Conservation (phyloP, 192 early-diverging fungal genomes). For the Dissophora globulifera region DNA sequence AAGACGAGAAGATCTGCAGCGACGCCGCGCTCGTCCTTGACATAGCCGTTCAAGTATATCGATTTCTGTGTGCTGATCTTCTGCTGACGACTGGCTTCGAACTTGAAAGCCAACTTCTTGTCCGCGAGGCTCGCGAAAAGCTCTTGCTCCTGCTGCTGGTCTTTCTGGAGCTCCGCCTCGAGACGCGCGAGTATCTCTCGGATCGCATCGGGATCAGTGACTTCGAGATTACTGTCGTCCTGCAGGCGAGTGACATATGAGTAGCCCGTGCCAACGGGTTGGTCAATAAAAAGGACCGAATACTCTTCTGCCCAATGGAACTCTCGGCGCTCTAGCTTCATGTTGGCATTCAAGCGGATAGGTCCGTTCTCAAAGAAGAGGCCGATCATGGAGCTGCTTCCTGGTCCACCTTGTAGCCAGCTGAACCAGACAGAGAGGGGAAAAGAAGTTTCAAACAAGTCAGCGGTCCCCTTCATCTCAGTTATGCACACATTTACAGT, state of each 20-base stretch:
- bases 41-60: conserved; percentile 72
- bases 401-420: conserved; percentile 89
- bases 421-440: conserved; percentile 13
- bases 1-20: conserved; percentile 75
- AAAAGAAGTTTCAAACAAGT: neutral
- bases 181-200: conserved; percentile 18
- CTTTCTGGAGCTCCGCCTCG: conserved; percentile 4
- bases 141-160: conserved; percentile 51
- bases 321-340: conserved; percentile 61
- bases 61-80: conserved; percentile 6
- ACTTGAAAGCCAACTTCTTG: conserved; percentile 1
- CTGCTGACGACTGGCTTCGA: neutral
- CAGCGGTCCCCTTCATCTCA: too few relatives aligned
- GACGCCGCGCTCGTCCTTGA: conserved; percentile 74
- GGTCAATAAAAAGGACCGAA: conserved; percentile 82
- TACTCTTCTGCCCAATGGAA: conserved; percentile 77
- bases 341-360: conserved; percentile 65
- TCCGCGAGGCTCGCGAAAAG: conserved; percentile 38
- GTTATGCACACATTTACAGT: too few relatives aligned
- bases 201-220: conserved; percentile 21
- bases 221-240: conserved; percentile 8
- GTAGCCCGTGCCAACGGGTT: conserved; percentile 82
- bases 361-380: conserved; percentile 80
- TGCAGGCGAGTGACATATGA: conserved; percentile 42
- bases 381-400: conserved; percentile 84